These are phyloP conservation scores for Trapa bicornis DNA, from an alignment of 345 rosid genomes.

Conservation along the genomic window DNA sequence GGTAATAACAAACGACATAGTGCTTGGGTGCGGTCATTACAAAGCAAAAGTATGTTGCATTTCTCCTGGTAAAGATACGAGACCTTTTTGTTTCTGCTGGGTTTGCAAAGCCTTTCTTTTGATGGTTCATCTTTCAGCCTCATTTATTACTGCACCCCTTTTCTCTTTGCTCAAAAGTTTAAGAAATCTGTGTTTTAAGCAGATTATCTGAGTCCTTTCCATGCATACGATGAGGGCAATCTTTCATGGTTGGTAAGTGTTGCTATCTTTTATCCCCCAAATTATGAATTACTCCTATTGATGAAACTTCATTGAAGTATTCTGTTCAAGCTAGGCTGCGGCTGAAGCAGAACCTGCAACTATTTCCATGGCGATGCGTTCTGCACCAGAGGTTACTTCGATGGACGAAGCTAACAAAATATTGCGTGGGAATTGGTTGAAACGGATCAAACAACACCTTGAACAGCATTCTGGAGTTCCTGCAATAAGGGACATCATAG, in stretches of 20 bases:
- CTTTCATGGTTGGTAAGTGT: constrained; percentile 55
- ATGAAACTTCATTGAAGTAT: neutral
- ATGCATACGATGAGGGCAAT: constrained; percentile 63
- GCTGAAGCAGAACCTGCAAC: constrained; percentile 67
- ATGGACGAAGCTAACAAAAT: constrained; percentile 32
- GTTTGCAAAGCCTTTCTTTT: no score
- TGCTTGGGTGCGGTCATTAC: no score
- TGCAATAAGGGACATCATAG: constrained; percentile 30
- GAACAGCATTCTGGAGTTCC: constrained; percentile 23
- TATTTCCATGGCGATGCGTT: constrained; percentile 35
- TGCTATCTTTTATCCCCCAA: neutral
- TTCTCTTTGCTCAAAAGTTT: neutral
- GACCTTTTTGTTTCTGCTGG: no score
- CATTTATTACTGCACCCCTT: neutral
- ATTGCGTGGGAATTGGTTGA: constrained; percentile 49
- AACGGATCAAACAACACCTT: constrained; percentile 34
- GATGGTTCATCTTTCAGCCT: neutral
- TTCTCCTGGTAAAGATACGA: no score
- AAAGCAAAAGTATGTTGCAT: neutral
- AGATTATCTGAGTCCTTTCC: constrained; percentile 61
- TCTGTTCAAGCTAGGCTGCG: constrained; percentile 37
- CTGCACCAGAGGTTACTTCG: constrained; percentile 39
- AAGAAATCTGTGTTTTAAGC: constrained; percentile 4
- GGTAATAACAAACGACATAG: neutral
- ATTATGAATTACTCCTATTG: neutral